Evolutionary conservation across 805 yeast species (phyloP).

Genomic region (Yamadazyma philogaea): DNA sequence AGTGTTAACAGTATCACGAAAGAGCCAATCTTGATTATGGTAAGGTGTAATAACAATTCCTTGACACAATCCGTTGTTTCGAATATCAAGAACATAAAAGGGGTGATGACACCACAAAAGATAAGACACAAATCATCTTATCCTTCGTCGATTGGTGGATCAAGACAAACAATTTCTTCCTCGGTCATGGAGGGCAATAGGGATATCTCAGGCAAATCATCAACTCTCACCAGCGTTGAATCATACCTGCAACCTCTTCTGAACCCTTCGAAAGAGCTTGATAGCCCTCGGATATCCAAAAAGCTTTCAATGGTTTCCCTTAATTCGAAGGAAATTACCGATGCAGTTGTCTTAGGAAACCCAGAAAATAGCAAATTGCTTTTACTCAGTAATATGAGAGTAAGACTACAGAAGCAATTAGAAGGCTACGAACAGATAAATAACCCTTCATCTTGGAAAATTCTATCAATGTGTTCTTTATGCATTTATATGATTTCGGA

Average conservation of each 20-base stretch:
- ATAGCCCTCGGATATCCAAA: slow-evolving; percentile 10
- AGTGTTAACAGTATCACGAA: slow-evolving; percentile 30
- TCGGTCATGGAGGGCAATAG: slow-evolving; percentile 33
- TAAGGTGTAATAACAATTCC: slow-evolving; percentile 31
- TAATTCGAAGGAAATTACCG: slow-evolving; percentile 19
- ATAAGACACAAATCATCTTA: slow-evolving; percentile 13
- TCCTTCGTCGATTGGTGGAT: slow-evolving; percentile 11
- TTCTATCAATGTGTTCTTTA: slow-evolving; percentile 38
- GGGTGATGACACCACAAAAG: slow-evolving; percentile 18
- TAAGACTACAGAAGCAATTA: slow-evolving; percentile 37
- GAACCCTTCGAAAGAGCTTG: background rate
- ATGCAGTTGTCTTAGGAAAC: slow-evolving; percentile 20
- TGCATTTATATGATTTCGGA: slow-evolving; percentile 29
- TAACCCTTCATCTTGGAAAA: slow-evolving; percentile 42
- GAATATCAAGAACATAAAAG: slow-evolving; percentile 28
- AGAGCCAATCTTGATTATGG: slow-evolving; percentile 27
- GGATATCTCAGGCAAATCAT: slow-evolving; percentile 21
- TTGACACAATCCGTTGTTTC: slow-evolving; percentile 23
- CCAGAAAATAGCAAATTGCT: slow-evolving; percentile 23
- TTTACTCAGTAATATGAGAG: slow-evolving; percentile 29
- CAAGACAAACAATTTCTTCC: slow-evolving; percentile 29
- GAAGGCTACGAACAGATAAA: slow-evolving; percentile 26
- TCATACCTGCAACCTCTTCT: slow-evolving; percentile 9
- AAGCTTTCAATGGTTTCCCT: slow-evolving; percentile 21
- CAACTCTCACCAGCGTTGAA: slow-evolving; percentile 23